A percentile compares a stretch with the other conserved stretches of the same genome.
These are phyloP conservation scores for Macrocybe gigantea DNA, from an alignment of 768 basidiomycete species.

Conservation along the genomic window DNA sequence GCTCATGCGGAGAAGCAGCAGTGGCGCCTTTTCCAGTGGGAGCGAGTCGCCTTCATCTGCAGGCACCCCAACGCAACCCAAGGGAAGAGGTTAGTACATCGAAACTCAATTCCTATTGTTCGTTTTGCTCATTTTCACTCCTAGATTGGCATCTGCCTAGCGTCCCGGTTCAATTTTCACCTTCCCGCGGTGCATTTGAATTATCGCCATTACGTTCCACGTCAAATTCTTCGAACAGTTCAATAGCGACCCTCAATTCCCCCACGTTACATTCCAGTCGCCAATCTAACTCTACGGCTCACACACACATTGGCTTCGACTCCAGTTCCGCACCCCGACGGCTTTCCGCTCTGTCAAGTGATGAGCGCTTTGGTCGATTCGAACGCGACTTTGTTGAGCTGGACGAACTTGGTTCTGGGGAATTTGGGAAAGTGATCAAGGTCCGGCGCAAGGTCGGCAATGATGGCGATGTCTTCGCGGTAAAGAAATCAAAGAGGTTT, in stretches of 20 bases:
- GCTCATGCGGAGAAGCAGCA: conserved; percentile 74
- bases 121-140: conserved; percentile 5
- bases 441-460: conserved; percentile 61
- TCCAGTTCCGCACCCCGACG: conserved; percentile 19
- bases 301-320: conserved; percentile 5
- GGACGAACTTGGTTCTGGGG: conserved; percentile 82
- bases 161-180: conserved; percentile 42
- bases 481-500: conserved; percentile 93
- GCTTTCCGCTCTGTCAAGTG: conserved; percentile 33
- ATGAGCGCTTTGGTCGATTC: conserved; percentile 61
- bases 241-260: conserved; percentile 38
- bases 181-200: conserved; percentile 33
- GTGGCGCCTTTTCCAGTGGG: conserved; percentile 74
- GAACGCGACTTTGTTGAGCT: conserved; percentile 77
- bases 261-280: conserved; percentile 28
- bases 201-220: conserved; percentile 41
- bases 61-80: conserved; percentile 59
- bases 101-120: background rate
- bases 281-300: conserved; percentile 15
- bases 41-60: conserved; percentile 55
- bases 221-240: conserved; percentile 55
- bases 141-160: conserved; percentile 56
- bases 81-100: conserved; percentile 36
- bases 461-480: conserved; percentile 60
- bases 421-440: conserved; percentile 91